These are phyloP conservation scores for Metschnikowia amazonensis DNA, from an alignment of 805 yeast species.

Conservation along the genomic window DNA sequence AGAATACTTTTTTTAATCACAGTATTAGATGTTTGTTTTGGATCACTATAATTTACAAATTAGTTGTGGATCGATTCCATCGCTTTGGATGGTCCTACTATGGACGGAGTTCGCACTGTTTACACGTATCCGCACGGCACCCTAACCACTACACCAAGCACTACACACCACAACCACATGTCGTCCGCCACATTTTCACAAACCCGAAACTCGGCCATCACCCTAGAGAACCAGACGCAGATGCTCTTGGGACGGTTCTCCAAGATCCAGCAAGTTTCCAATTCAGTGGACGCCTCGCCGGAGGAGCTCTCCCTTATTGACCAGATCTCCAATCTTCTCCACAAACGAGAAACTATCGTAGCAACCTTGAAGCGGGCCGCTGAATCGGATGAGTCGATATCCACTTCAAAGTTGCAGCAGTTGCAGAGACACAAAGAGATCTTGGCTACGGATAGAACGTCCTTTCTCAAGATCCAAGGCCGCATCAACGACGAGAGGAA, in stretches of 20 bases:
- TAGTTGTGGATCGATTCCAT: too few relatives aligned
- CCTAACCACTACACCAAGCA: neutral
- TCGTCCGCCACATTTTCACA: conserved; percentile 51
- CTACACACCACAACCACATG: conserved; percentile 7
- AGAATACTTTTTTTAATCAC: too few relatives aligned
- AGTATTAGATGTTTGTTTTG: too few relatives aligned
- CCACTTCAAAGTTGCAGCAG: conserved; percentile 77
- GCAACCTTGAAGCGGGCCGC: conserved; percentile 49
- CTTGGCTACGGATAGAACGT: conserved; percentile 63
- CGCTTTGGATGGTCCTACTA: too few relatives aligned
- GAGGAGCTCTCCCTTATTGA: conserved; percentile 24
- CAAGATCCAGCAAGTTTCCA: conserved; percentile 25
- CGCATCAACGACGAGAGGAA: conserved; percentile 71
- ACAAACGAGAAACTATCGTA: conserved; percentile 49
- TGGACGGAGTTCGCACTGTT: conserved; percentile 3
- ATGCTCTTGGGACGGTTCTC: conserved; percentile 42
- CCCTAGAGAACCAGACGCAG: conserved; percentile 71
- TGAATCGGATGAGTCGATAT: conserved; percentile 48
- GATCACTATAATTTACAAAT: too few relatives aligned
- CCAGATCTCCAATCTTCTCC: conserved; percentile 25
- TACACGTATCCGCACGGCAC: conserved; percentile 4
- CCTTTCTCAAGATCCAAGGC: conserved; percentile 54
- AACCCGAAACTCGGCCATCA: conserved; percentile 62
- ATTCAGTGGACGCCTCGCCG: conserved; percentile 21
- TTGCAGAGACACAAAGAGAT: conserved; percentile 77